A percentile compares a stretch with the other conserved stretches of the same genome.
phyloP scores from a whole-genome alignment of 2,329 filamentous ascomycete genomes.

The Exserohilum rostratum region DNA sequence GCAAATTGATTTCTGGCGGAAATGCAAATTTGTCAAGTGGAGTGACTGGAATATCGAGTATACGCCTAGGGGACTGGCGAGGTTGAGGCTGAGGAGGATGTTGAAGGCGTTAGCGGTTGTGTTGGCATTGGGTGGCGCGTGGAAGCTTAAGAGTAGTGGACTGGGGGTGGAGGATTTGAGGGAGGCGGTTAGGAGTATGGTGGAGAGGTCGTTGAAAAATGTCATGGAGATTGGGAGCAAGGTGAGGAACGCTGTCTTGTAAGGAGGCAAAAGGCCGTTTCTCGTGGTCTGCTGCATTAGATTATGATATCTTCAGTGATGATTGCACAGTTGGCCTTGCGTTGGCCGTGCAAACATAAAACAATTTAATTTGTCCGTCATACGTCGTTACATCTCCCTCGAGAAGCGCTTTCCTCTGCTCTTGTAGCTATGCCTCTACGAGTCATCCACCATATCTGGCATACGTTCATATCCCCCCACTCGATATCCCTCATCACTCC shows the following conservation, averaged over 20 bases:
- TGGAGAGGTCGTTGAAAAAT: conserved; percentile 18
- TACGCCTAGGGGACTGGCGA: conserved; percentile 55
- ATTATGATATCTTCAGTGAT: not conserved
- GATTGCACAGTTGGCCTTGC: not conserved
- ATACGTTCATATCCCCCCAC: no score
- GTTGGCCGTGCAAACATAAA: not conserved
- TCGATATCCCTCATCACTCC: no score
- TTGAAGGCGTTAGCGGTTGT: conserved; percentile 25
- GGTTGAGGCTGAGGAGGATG: conserved; percentile 29
- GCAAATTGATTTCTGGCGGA: conserved; percentile 58
- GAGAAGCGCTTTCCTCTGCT: not conserved
- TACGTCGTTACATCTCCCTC: not conserved
- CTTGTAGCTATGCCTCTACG: no score
- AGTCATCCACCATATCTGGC: no score
- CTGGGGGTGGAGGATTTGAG: conserved; percentile 30
- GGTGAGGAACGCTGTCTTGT: conserved; percentile 5
- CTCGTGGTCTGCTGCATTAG: not conserved
- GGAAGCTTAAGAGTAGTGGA: conserved; percentile 34
- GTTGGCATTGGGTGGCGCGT: conserved; percentile 30
- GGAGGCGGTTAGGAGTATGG: conserved; percentile 8
- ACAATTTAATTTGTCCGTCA: not conserved
- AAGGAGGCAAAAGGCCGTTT: not conserved
- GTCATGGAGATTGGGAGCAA: conserved; percentile 7
- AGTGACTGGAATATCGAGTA: conserved; percentile 60
- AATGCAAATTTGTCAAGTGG: conserved; percentile 61